These are phyloP conservation scores for Zostera marina DNA, from an alignment of 116 monocot genomes.

Conservation along the genomic window DNA sequence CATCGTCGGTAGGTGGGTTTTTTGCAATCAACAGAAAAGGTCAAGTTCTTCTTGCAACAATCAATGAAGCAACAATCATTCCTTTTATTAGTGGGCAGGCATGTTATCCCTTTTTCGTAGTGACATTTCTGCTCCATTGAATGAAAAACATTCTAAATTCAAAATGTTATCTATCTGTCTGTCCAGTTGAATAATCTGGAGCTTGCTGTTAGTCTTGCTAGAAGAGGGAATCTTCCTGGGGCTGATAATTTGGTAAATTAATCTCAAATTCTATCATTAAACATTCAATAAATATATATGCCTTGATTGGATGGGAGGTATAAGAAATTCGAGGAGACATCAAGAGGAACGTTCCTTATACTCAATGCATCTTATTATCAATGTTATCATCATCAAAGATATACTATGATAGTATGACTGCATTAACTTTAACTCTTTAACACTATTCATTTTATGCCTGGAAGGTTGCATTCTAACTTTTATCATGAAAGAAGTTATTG, in stretches of 20 bases:
- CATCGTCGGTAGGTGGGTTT: constrained; percentile 76
- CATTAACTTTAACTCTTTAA: too few relatives aligned
- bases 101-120: neutral
- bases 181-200: constrained; percentile 93
- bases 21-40: constrained; percentile 95
- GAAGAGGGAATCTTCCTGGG: constrained; percentile 96
- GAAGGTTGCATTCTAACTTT: too few relatives aligned
- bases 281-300: neutral
- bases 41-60: constrained; percentile 91
- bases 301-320: neutral
- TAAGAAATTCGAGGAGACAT: neutral
- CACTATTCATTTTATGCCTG: too few relatives aligned
- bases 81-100: constrained; percentile 25
- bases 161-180: neutral
- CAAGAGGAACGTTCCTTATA: neutral
- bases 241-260: constrained; percentile 88
- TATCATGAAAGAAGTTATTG: too few relatives aligned
- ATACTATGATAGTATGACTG: too few relatives aligned
- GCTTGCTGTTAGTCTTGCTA: constrained; percentile 97
- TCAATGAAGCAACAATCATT: constrained; percentile 80
- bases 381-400: neutral
- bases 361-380: neutral
- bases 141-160: neutral
- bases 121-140: neutral
- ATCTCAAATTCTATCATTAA: neutral